Conservation (phyloP, 2,329 filamentous ascomycete genomes). For the Cladosporium sp. region DNA sequence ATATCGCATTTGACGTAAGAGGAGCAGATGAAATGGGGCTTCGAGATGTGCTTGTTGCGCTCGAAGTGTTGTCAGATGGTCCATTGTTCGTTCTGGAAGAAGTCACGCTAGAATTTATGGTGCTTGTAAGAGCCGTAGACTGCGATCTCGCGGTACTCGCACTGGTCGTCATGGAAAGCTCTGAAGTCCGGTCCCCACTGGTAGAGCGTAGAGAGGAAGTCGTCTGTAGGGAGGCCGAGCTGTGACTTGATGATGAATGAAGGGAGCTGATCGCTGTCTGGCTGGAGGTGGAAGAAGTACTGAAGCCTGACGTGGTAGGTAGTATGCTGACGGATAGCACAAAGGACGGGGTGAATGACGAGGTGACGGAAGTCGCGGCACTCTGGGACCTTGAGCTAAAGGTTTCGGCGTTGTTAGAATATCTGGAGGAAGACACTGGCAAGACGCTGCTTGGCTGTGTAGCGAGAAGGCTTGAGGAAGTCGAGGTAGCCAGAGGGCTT, state of each 20-base stretch:
- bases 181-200: background rate
- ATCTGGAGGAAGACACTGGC: background rate
- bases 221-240: background rate
- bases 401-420: background rate
- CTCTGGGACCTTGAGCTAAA: background rate
- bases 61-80: background rate
- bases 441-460: background rate
- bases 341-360: background rate
- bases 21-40: background rate
- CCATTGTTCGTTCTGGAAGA: background rate
- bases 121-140: background rate
- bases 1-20: background rate
- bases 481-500: background rate
- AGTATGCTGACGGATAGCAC: background rate
- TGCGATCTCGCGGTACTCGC: background rate
- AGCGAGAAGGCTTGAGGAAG: background rate
- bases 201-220: background rate
- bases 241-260: background rate
- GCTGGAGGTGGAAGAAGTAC: background rate
- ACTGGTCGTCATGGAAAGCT: background rate
- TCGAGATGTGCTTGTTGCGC: background rate
- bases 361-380: background rate
- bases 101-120: background rate
- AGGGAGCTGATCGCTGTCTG: background rate
- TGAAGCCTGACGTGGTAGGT: background rate